Conservation (phyloP, 2,329 filamentous ascomycete genomes). For the Pleurostoma richardsiae region DNA sequence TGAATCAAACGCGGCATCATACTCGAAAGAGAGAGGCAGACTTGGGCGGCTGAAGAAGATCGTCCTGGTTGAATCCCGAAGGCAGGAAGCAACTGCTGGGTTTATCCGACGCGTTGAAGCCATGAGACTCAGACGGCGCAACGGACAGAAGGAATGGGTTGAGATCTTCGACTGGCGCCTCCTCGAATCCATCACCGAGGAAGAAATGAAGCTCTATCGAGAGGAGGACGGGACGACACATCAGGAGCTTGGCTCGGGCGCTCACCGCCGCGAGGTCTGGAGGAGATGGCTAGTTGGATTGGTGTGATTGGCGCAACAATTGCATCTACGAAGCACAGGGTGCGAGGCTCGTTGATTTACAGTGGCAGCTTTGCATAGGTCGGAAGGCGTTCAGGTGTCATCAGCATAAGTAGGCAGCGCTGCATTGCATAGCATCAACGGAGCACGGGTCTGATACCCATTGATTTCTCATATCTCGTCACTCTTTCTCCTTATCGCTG, state of each 20-base stretch:
- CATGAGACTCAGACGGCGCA: slow-evolving; percentile 11
- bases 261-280: slow-evolving; percentile 15
- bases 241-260: slow-evolving; percentile 1
- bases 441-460: not conserved
- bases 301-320: slow-evolving; percentile 4
- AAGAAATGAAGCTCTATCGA: slow-evolving; percentile 17
- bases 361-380: too few species aligned
- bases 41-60: slow-evolving; percentile 15
- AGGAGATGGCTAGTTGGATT: slow-evolving; percentile 17
- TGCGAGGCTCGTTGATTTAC: not conserved
- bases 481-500: slow-evolving; percentile 5
- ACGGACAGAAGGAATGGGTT: slow-evolving; percentile 20
- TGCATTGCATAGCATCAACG: not conserved
- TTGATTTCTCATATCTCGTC: not conserved
- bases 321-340: slow-evolving; percentile 2
- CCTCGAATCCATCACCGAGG: slow-evolving; percentile 20
- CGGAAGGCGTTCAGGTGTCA: too few species aligned
- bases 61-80: slow-evolving; percentile 25
- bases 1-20: too few species aligned
- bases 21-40: too few species aligned
- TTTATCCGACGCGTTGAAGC: slow-evolving; percentile 22
- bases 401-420: too few species aligned
- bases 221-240: slow-evolving; percentile 6
- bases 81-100: slow-evolving; percentile 16
- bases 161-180: slow-evolving; percentile 32